phyloP scores from a whole-genome alignment of 2,329 filamentous ascomycete species.

The Parafenestella ontariensis region DNA sequence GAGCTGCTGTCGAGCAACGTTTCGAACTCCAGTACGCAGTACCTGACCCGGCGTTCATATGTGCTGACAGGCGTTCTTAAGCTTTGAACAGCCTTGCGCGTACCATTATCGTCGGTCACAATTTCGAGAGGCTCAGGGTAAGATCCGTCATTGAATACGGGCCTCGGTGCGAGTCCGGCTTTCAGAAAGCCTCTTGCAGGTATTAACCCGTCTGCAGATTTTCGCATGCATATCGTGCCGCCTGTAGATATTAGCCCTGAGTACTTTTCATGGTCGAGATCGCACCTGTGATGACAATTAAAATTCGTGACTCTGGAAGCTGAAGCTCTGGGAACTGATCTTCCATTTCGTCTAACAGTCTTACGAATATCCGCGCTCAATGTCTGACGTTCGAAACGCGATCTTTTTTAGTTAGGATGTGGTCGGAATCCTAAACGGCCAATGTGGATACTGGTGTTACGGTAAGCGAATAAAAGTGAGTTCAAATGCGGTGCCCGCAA shows the following conservation, averaged over 20 bases:
- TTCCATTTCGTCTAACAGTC: conserved; percentile 30
- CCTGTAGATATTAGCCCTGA: conserved; percentile 43
- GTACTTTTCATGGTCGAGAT: conserved; percentile 10
- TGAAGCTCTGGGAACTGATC: conserved; percentile 39
- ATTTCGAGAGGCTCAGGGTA: conserved; percentile 63
- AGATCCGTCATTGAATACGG: conserved; percentile 83
- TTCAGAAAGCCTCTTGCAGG: conserved; percentile 78
- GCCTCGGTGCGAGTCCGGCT: conserved; percentile 79
- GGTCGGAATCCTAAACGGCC: neutral
- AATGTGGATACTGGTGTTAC: conserved; percentile 1
- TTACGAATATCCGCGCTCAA: neutral
- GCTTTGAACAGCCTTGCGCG: conserved; percentile 65
- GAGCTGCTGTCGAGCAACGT: conserved; percentile 88
- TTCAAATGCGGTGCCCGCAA: conserved; percentile 6
- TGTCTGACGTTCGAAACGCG: neutral
- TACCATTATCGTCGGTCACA: conserved; percentile 58
- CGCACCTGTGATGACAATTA: conserved; percentile 86
- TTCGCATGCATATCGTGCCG: conserved; percentile 90
- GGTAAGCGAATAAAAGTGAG: conserved; percentile 1
- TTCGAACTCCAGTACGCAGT: conserved; percentile 83
- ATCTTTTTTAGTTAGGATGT: neutral
- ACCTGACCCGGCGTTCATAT: conserved; percentile 82
- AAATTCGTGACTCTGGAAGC: conserved; percentile 75
- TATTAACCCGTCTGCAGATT: conserved; percentile 78
- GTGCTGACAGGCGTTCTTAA: conserved; percentile 81